A percentile compares a stretch with the other conserved stretches of the same genome.
Conservation (phyloP, 441 rosid species). For the Erysimum cheiri region DNA sequence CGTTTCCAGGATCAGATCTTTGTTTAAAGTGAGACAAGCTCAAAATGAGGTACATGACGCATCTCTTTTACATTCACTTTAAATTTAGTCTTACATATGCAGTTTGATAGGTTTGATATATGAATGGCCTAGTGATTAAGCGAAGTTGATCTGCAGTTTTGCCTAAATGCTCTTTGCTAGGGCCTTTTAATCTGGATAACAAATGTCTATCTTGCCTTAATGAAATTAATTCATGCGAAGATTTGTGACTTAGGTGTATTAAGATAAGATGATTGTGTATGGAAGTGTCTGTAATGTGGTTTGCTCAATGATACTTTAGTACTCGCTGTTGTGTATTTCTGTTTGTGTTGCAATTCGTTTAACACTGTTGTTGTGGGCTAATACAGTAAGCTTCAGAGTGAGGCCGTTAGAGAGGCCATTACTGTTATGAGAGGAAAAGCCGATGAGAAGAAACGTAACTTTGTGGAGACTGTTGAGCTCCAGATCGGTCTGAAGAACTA, state of each 20-base stretch:
- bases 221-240: background rate
- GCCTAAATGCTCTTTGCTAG: background rate
- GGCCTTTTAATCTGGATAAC: background rate
- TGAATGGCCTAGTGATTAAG: background rate
- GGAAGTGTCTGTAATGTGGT: background rate
- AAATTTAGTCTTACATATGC: background rate
- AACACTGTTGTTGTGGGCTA: background rate
- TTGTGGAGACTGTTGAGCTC: constrained; percentile 84
- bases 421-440: constrained; percentile 49
- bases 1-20: constrained; percentile 29
- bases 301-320: background rate
- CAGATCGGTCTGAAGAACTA: constrained; percentile 91
- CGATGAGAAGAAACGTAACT: constrained; percentile 75
- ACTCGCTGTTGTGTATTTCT: background rate
- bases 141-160: background rate
- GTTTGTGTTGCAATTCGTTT: background rate
- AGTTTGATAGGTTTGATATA: background rate
- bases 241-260: background rate
- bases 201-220: background rate
- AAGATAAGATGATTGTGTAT: background rate
- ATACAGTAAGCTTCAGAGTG: constrained; percentile 82
- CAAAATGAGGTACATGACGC: constrained; percentile 33
- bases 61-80: constrained; percentile 14
- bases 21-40: constrained; percentile 2
- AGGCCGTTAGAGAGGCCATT: constrained; percentile 77